Conservation (phyloP, 202 grass and related monocot species). For the Saccharum hybrid region DNA sequence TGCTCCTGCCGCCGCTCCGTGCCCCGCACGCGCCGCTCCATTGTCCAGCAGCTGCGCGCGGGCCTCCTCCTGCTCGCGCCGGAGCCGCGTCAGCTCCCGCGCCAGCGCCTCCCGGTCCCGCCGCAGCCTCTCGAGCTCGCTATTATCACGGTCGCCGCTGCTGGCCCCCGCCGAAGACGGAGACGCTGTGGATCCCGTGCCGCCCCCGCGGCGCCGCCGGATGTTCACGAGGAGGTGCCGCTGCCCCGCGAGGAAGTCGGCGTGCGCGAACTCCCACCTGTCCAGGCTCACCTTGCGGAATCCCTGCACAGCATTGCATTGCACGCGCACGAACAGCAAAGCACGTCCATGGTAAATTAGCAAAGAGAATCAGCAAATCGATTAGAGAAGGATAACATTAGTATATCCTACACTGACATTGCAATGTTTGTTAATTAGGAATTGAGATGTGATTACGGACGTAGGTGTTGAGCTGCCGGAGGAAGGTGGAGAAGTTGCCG, state of each 20-base stretch:
- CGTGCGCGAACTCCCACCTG: slow-evolving; percentile 59
- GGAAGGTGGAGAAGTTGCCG: too few relatives aligned
- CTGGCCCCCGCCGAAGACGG: not conserved
- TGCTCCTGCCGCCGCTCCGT: slow-evolving; percentile 66
- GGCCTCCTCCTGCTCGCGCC: too few relatives aligned
- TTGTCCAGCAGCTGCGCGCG: slow-evolving; percentile 48
- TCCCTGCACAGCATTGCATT: too few relatives aligned
- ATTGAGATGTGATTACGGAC: too few relatives aligned
- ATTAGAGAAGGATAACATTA: too few relatives aligned
- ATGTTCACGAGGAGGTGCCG: slow-evolving; percentile 72
- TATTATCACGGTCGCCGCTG: slow-evolving; percentile 21
- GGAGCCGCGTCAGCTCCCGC: slow-evolving; percentile 65
- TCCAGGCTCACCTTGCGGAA: too few relatives aligned
- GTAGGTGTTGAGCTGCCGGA: too few relatives aligned
- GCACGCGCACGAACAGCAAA: too few relatives aligned
- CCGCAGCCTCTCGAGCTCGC: slow-evolving; percentile 54
- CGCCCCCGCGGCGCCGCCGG: slow-evolving; percentile 42
- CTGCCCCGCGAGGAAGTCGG: slow-evolving; percentile 68
- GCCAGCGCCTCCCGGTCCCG: slow-evolving; percentile 57
- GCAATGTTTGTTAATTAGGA: too few relatives aligned
- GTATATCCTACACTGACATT: too few relatives aligned
- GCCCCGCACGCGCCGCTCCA: slow-evolving; percentile 61
- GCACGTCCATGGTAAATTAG: too few relatives aligned
- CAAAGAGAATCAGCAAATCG: too few relatives aligned
- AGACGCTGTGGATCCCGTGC: not conserved